These are phyloP conservation scores for Barnettozyma salicaria DNA, from an alignment of 805 yeast genomes.

Conservation along the genomic window DNA sequence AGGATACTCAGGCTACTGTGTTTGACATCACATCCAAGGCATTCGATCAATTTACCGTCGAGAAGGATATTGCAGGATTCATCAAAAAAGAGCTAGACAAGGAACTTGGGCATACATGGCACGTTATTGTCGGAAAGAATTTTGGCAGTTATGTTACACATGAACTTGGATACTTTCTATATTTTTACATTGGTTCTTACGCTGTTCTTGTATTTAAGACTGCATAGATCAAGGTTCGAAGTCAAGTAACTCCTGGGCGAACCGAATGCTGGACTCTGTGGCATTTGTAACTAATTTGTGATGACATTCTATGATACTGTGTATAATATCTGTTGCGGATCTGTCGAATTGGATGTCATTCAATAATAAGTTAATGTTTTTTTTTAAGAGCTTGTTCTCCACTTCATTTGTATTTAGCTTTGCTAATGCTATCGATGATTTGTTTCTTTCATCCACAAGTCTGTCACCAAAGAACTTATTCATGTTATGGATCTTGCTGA, in stretches of 20 bases:
- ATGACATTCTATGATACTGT: background rate
- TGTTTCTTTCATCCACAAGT: conserved; percentile 24
- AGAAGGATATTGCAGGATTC: conserved; percentile 59
- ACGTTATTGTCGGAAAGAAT: conserved; percentile 71
- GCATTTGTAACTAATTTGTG: conserved; percentile 1
- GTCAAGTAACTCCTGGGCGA: conserved; percentile 1
- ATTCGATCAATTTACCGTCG: conserved; percentile 36
- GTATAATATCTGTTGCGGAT: conserved; percentile 1
- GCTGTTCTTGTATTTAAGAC: conserved; percentile 71
- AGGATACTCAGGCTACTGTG: conserved; percentile 46
- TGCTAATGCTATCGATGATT: conserved; percentile 17
- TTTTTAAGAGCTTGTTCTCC: conserved; percentile 2
- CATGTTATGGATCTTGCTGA: conserved; percentile 20
- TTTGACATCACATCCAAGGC: conserved; percentile 43
- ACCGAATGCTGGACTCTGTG: background rate
- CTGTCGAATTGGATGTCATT: conserved; percentile 7
- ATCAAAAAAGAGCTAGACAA: conserved; percentile 62
- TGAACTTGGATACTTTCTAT: conserved; percentile 65
- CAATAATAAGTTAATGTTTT: conserved; percentile 7
- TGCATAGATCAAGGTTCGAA: conserved; percentile 26
- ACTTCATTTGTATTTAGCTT: conserved; percentile 9
- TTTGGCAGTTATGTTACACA: conserved; percentile 79
- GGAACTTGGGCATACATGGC: conserved; percentile 69
- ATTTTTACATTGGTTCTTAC: conserved; percentile 61
- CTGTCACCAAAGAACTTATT: conserved; percentile 25